These are phyloP conservation scores for Tripterygium wilfordii DNA, from an alignment of 177 flowering plant species.

Conservation along the genomic window DNA sequence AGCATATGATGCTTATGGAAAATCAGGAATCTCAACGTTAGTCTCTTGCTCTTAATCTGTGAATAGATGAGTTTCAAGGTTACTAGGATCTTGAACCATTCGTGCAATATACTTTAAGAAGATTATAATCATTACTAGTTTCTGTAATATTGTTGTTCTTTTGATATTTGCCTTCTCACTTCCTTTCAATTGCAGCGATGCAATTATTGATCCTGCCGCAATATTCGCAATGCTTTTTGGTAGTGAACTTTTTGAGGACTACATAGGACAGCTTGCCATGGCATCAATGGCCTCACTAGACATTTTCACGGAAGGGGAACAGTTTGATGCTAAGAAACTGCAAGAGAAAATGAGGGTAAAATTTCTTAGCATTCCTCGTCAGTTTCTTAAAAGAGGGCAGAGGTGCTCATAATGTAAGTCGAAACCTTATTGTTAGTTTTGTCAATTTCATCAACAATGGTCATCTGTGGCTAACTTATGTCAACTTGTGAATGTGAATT, in stretches of 20 bases:
- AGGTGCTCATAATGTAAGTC: too few relatives aligned
- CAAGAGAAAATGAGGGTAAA: slow-evolving; percentile 94
- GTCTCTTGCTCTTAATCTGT: slow-evolving; percentile 24
- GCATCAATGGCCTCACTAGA: slow-evolving; percentile 99
- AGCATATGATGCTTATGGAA: slow-evolving; percentile 90
- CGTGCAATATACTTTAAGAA: too few relatives aligned
- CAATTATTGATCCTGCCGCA: slow-evolving; percentile 97
- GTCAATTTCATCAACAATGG: too few relatives aligned
- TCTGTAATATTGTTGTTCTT: too few relatives aligned
- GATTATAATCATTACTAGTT: too few relatives aligned
- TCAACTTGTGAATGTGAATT: too few relatives aligned
- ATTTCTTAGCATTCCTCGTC: too few relatives aligned
- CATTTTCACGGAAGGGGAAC: slow-evolving; percentile 79
- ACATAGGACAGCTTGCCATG: slow-evolving; percentile 99
- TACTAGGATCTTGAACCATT: background rate
- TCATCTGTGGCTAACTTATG: too few relatives aligned
- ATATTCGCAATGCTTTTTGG: slow-evolving; percentile 99
- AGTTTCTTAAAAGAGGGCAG: too few relatives aligned
- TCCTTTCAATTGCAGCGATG: slow-evolving; percentile 50
- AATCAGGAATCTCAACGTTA: slow-evolving; percentile 89
- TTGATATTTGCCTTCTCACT: too few relatives aligned
- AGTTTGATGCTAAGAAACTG: slow-evolving; percentile 76
- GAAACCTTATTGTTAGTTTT: too few relatives aligned
- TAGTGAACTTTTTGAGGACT: slow-evolving; percentile 98
- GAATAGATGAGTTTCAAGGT: background rate